Percentiles rank a stretch among this genome's conserved stretches.
Conservation (phyloP, 306 rosid species). For the Prunus mira region DNA sequence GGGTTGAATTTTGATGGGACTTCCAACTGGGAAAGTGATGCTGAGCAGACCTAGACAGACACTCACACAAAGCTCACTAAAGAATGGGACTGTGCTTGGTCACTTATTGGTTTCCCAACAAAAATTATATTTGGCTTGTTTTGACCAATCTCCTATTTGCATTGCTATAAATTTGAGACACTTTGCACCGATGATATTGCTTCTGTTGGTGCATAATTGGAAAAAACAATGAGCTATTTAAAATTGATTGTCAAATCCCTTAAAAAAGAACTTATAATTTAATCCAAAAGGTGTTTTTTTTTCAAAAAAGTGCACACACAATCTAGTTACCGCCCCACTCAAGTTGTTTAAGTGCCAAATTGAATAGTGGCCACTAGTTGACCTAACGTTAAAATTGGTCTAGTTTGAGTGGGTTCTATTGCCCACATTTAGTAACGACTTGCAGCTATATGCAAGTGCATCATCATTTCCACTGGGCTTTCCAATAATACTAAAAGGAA, state of each 20-base stretch:
- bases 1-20: background rate
- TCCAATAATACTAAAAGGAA: background rate
- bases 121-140: conserved; percentile 28
- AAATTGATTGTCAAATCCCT: background rate
- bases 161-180: conserved; percentile 6
- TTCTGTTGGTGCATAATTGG: background rate
- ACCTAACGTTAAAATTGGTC: background rate
- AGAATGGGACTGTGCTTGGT: background rate
- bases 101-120: too few relatives aligned
- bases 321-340: background rate
- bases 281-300: background rate
- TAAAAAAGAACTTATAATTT: background rate
- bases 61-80: background rate
- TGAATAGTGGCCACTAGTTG: conserved; percentile 44
- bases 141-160: conserved; percentile 30
- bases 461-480: background rate
- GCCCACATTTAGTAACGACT: background rate
- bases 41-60: background rate
- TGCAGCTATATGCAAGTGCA: background rate
- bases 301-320: background rate
- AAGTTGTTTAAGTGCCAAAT: conserved; percentile 22
- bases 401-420: conserved; percentile 1
- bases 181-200: background rate
- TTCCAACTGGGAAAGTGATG: background rate
- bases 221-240: background rate